Percentiles rank a stretch among this genome's conserved stretches.
Conservation (phyloP, 306 rosid species). For the Acacia acuminata region DNA sequence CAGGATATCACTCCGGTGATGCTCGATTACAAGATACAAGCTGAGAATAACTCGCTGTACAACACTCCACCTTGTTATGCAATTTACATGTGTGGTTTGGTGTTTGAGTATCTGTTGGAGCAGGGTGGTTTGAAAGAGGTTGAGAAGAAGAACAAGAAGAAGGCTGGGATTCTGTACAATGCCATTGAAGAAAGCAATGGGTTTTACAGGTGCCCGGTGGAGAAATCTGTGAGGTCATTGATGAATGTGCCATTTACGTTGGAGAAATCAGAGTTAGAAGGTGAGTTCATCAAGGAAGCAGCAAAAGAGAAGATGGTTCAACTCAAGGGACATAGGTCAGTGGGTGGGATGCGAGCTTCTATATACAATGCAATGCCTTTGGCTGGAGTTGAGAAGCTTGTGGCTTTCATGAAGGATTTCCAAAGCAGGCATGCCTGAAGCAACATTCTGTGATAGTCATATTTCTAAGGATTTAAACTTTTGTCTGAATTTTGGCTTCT, state of each 20-base stretch:
- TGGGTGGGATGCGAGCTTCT: constrained; percentile 97
- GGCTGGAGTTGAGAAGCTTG: constrained; percentile 93
- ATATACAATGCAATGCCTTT: constrained; percentile 96
- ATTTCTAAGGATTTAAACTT: too few relatives aligned
- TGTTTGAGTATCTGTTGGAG: constrained; percentile 81
- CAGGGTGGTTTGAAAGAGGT: constrained; percentile 89
- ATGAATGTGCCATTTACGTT: constrained; percentile 96
- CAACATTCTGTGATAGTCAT: not conserved
- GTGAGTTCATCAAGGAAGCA: constrained; percentile 89
- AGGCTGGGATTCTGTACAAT: constrained; percentile 69
- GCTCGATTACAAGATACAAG: constrained; percentile 90
- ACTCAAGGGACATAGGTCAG: constrained; percentile 95
- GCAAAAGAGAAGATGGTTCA: constrained; percentile 87
- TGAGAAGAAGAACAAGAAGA: constrained; percentile 84
- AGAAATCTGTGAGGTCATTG: constrained; percentile 80
- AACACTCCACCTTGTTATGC: constrained; percentile 94
- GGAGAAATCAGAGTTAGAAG: constrained; percentile 84
- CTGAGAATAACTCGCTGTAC: constrained; percentile 86
- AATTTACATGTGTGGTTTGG: constrained; percentile 91
- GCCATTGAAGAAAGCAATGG: constrained; percentile 81
- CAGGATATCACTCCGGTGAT: constrained; percentile 77
- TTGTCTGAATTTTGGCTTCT: constrained; percentile 14
- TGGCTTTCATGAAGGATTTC: constrained; percentile 95
- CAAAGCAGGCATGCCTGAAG: constrained; percentile 72
- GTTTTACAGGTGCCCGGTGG: constrained; percentile 83